phyloP scores from a whole-genome alignment of 2,329 filamentous ascomycete species.

The Nemania bipapillata region DNA sequence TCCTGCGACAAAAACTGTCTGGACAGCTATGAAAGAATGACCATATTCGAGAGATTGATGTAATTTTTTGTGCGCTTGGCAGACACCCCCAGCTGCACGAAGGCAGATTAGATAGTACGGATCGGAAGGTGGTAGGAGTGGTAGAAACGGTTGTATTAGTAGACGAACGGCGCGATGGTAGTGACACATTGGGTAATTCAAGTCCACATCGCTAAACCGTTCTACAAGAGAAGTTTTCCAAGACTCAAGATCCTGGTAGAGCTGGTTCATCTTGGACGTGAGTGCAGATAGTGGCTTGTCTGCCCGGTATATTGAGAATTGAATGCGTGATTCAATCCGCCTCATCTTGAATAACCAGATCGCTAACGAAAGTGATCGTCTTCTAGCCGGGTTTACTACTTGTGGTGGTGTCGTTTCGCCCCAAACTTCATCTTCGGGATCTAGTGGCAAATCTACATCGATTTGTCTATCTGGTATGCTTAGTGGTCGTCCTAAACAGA shows the following conservation, averaged over 20 bases:
- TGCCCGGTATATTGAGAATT: slow-evolving; percentile 63
- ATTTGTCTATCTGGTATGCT: slow-evolving; percentile 64
- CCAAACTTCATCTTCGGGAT: slow-evolving; percentile 42
- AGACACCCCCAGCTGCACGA: slow-evolving; percentile 55
- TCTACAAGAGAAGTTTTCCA: slow-evolving; percentile 57
- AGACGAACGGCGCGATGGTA: slow-evolving; percentile 63
- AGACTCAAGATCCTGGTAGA: slow-evolving; percentile 59
- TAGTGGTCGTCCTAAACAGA: slow-evolving; percentile 62
- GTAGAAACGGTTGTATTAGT: slow-evolving; percentile 62
- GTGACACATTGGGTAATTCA: slow-evolving; percentile 61
- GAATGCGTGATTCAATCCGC: slow-evolving; percentile 61
- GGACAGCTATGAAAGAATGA: slow-evolving; percentile 57
- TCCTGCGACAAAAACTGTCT: slow-evolving; percentile 57
- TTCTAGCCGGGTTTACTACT: slow-evolving; percentile 14
- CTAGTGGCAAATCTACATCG: slow-evolving; percentile 60
- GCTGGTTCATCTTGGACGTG: slow-evolving; percentile 59
- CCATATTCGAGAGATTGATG: slow-evolving; percentile 56
- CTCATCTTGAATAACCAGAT: slow-evolving; percentile 60
- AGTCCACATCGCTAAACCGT: slow-evolving; percentile 52
- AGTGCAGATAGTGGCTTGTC: slow-evolving; percentile 59
- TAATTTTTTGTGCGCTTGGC: slow-evolving; percentile 57
- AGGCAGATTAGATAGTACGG: slow-evolving; percentile 59
- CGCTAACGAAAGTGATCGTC: slow-evolving; percentile 54
- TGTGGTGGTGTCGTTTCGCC: slow-evolving; percentile 17
- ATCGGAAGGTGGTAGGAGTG: slow-evolving; percentile 58